Evolutionary conservation across 371 early-diverging fungal genomes (phyloP).

Genomic region (Syncephalastrum racemosum): DNA sequence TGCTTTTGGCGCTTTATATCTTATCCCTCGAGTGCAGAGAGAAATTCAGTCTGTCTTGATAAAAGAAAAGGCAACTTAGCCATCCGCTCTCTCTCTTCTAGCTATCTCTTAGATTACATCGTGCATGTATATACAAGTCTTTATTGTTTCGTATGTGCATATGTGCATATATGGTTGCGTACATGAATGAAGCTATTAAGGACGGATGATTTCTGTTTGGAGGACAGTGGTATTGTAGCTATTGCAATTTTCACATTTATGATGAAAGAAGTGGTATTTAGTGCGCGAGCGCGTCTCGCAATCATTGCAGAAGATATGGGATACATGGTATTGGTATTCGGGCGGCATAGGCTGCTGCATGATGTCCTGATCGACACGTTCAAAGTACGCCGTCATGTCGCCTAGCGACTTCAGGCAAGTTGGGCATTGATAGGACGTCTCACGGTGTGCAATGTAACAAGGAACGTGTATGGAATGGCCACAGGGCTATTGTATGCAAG

Average conservation of each 20-base stretch:
- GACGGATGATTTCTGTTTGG: conserved; percentile 36
- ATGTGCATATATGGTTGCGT: too few relatives aligned
- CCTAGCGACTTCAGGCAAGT: conserved; percentile 92
- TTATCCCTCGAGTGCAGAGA: too few relatives aligned
- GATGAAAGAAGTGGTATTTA: conserved; percentile 92
- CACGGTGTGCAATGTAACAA: conserved; percentile 81
- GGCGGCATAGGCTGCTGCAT: conserved; percentile 85
- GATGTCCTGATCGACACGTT: conserved; percentile 79
- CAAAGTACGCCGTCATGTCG: conserved; percentile 82
- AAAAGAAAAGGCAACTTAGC: too few relatives aligned
- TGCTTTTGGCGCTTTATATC: too few relatives aligned
- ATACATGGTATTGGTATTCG: conserved; percentile 74
- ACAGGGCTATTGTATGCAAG: conserved; percentile 64
- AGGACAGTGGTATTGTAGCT: conserved; percentile 94
- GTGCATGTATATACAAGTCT: too few relatives aligned
- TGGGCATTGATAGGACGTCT: conserved; percentile 93
- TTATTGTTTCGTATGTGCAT: too few relatives aligned
- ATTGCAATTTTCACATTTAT: conserved; percentile 86
- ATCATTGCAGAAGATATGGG: conserved; percentile 91
- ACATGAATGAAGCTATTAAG: too few relatives aligned
- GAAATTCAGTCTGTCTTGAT: too few relatives aligned
- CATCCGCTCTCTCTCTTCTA: too few relatives aligned
- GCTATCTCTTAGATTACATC: too few relatives aligned
- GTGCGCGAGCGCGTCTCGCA: conserved; percentile 83
- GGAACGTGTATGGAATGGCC: conserved; percentile 93